Evolutionary conservation across 805 yeast genomes (phyloP), one percentile per base, ranked within the genome.

Genomic region (Kurtzmaniella cleridarum): DNA sequence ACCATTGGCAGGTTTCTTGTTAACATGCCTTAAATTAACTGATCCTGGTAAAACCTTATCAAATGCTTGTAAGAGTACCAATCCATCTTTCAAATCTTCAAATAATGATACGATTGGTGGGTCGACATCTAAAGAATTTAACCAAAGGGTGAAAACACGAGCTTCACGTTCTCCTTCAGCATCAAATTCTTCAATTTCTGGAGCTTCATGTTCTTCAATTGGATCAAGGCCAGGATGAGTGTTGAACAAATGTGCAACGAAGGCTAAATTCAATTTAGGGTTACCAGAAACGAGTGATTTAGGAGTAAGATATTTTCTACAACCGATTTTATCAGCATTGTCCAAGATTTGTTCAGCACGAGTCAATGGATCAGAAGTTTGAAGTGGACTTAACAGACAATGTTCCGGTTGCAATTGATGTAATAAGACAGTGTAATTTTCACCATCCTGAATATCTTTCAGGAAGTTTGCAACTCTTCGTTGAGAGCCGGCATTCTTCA

Each of bases 101-200:
- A 93, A 93, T 50, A 93, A 69, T 12, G 84, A 80, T 36, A 88
- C 88, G 43, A 93, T 91, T 18, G 96, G 86, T 20, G 98, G 97
- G 46, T 90, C 93, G 12, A 93, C 98, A 49, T 93, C 98, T 53
- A 93, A 75, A 1, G 96, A 88, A 66, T 93, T 93, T 57, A 93
- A 78, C 98, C 98, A 93, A 55, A 93, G 69, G 5, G 98, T 93
- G 67, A 93, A 93, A 10, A 93, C 98, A 62, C 98, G 79, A 3
- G 98, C 98, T 69, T 93, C 98, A 68, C 98, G 85, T 68, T 93
- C 98, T 46, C 98, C 98, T 67, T 93, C 98, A 18, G 98, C 98
- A 60, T 93, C 98, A 55, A 93, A 93, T 50, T 88, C 98, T 69
- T 93, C 98, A 51, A 93, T 87, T 59, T 90, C 98, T 23, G 93